Evolutionary conservation across 441 rosid genomes (phyloP), one percentile per base, ranked within the genome.

Genomic region (Corymbia citriodora): DNA sequence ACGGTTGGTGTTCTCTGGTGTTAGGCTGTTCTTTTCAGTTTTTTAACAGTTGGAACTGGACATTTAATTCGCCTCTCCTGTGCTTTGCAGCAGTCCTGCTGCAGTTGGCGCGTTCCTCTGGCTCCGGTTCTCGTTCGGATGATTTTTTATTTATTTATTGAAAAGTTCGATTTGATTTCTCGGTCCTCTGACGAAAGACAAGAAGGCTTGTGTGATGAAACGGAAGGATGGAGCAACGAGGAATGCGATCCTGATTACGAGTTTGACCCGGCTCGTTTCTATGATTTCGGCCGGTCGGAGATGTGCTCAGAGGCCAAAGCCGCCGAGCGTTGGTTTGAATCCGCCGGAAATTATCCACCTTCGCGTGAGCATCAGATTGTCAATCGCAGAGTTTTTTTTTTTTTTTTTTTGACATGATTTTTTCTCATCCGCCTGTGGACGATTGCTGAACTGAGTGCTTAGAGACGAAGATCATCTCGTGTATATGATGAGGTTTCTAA

Each of bases 251-350:
- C 85, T 21, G 55, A 87, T 90, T 90, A 87, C 53, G 91, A 89
- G 68, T 89, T 89, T 31, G 91, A 89, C 21, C 89, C 91, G 4
- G 81, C 91, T 49, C 88, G 88, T 31, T 86, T 45, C 65, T 89
- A 29, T 49, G 88, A 89, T 65, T 89, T 89, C 40, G 16, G 59
- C 55, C 88, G 40, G 18, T 50, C 55, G 21, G 91, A 89, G 74
- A 85, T 89, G 48, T 16, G 55, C n/a, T 63, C 50, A 61, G 89
- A 89, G 36, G 54, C 29, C 65, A 83, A 89, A 68, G 91, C 87
- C 15, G 91, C 91, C 3, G 88, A 89, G 50, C 82, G 85, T 15
- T 89, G 91, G 91, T 89, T 89, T 72, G 65, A 86, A 23, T 65
- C 2, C 63, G 91, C 86, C 21, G 82, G 52, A 61, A 50, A 86